Evolutionary conservation across 2,329 filamentous ascomycete genomes (phyloP), one percentile per base, ranked within the genome.

Genomic region (Alternaria infectoria): DNA sequence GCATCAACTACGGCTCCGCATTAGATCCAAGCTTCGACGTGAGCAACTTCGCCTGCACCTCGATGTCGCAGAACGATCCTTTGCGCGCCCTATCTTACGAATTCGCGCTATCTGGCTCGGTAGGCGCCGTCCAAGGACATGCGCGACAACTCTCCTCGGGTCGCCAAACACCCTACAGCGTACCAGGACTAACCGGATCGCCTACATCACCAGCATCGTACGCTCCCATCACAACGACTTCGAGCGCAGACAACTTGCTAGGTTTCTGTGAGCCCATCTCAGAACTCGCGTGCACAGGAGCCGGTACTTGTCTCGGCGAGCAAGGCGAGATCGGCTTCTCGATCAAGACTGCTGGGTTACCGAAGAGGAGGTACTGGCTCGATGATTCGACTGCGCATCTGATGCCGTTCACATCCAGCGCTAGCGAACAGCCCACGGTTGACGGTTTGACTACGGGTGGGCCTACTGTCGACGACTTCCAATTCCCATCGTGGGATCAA

Each of bases 21-120:
- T 44, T 79, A 7, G 76, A 79, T 44, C 54, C 62, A 11, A 78
- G 74, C 58, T 78, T 78, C 68, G 66, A 74, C 46, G 40, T 73
- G n/a, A 64, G 56, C 26, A 73, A 77, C 50, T 77, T 79, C 52
- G 8, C 60, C 2, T 67, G 66, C 32, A 17, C 45, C 5, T 51
- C 45, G 5, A 59, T 74, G 12, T 30, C 59, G 13, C 26, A 52
- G 9, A 45, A 65, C 36, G 65, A 72, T 13, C 63, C 69, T 5
- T 49, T 64, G 2, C 69, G 69, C 5, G 61, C 65, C 6, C 36
- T 69, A 7, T 69, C 69, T 1, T 73, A 70, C 25, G 74, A 78
- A 21, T 77, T 74, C 62, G 59, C 68, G 1, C 68, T 79, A 15
- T 60, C 74, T 2, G 77, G 77, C 4, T 73, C 66, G 5, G 61